These are phyloP conservation scores for Artemisia argyi DNA, from an alignment of 129 eudicot species.

Conservation along the genomic window DNA sequence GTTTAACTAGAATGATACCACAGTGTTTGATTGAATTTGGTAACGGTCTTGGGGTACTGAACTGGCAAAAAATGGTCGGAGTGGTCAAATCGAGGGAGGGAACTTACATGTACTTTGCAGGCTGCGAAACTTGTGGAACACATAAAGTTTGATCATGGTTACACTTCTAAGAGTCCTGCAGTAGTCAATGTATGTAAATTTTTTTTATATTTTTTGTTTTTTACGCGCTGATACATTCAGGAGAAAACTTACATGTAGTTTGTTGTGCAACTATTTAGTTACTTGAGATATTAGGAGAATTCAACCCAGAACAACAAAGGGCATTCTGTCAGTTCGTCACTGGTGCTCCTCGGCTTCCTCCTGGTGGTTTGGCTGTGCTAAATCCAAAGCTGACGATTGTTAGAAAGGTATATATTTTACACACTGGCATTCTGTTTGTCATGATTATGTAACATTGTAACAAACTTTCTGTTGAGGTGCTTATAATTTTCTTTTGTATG, in stretches of 20 bases:
- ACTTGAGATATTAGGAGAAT: slow-evolving; percentile 91
- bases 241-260: neutral
- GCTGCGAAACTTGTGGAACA: slow-evolving; percentile 71
- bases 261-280: slow-evolving; percentile 38
- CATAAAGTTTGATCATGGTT: slow-evolving; percentile 92
- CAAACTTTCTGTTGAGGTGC: neutral
- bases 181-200: slow-evolving; percentile 54
- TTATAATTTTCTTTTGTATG: slow-evolving; percentile 5
- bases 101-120: no score
- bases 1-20: no score
- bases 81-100: no score
- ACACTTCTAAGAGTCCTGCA: slow-evolving; percentile 85
- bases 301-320: slow-evolving; percentile 76
- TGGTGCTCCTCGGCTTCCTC: slow-evolving; percentile 95
- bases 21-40: no score
- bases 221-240: neutral
- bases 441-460: neutral
- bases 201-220: neutral
- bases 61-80: no score
- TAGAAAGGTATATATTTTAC: slow-evolving; percentile 58
- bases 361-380: slow-evolving; percentile 81
- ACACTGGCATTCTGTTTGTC: neutral
- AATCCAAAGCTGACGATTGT: slow-evolving; percentile 86
- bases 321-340: slow-evolving; percentile 89
- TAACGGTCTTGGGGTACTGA: no score